phyloP scores from a whole-genome alignment of 805 yeast species.

The Candida namnaoensis region DNA sequence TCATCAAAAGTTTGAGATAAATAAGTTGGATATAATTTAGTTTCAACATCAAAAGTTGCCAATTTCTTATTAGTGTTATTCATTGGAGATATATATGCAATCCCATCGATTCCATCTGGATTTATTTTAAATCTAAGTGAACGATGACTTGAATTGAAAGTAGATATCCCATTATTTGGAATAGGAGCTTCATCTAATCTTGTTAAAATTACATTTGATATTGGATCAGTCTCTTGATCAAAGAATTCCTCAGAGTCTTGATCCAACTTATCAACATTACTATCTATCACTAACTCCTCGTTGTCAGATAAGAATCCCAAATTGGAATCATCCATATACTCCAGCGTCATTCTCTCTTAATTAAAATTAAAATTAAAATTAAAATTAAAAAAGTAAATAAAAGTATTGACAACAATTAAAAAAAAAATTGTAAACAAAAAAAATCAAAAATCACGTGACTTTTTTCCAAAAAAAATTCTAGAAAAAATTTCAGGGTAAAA shows the following conservation, averaged over 20 bases:
- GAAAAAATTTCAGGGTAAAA: too few species aligned
- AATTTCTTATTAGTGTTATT: constrained; percentile 15
- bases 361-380: too few species aligned
- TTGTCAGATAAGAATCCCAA: constrained; percentile 12
- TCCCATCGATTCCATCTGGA: constrained; percentile 30
- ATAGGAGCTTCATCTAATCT: constrained; percentile 25
- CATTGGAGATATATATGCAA: constrained; percentile 27
- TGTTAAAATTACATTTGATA: constrained; percentile 19
- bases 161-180: constrained; percentile 19
- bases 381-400: too few species aligned
- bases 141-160: constrained; percentile 26
- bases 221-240: constrained; percentile 16
- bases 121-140: constrained; percentile 38
- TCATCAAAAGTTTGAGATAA: constrained; percentile 27
- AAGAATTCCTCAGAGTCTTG: constrained; percentile 9
- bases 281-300: constrained; percentile 9
- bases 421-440: too few species aligned
- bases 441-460: too few species aligned
- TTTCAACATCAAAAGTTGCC: constrained; percentile 27
- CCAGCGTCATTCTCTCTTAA: too few species aligned
- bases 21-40: constrained; percentile 32
- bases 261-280: constrained; percentile 1
- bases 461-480: too few species aligned
- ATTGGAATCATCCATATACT: background rate
- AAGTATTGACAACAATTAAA: too few species aligned